Evolutionary conservation across 768 basidiomycete genomes (phyloP), one percentile per base, ranked within the genome.

Genomic region (Boletus sp.): DNA sequence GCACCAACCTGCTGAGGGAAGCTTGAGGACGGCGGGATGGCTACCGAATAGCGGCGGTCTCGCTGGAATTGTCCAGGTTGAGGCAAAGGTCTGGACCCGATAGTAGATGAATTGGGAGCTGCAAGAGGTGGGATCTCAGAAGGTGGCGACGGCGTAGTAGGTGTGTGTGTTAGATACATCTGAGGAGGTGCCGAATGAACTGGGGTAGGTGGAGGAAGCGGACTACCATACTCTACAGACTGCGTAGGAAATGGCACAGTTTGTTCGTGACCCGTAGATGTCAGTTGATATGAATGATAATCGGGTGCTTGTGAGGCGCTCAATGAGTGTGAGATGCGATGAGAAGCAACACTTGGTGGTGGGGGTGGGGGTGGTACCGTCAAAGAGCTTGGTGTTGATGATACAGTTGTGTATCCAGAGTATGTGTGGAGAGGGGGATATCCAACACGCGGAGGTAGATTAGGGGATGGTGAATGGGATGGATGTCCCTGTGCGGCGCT

Each of bases 401-500:
- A 39, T 7, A 40, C 42, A 40, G 56, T 43, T 13, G 58, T 30
- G 27, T 60, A 60, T 43, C 53, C 58, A 37, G 59, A 34, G 23
- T 60, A 53, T 7, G 52, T 29, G 19, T 45, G 57, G 40, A 61
- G 67, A 35, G 67, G 50, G 5, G 62, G 55, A 55, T 68, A 65
- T 42, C 56, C 61, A 32, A 44, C 15, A 21, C 50, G 60, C 6
- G 51, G 47, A n/a, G 23, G 47, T 49, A 56, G 58, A 47, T 59
- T 67, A 2, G 56, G 58, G 40, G 69, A 60, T 11, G 63, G 59
- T 25, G 63, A 56, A 29, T 61, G 67, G n/a, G 58, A 74, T 17
- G 77, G 72, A 60, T 80, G 79, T 40, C 80, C 75, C n/a, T 73
- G 59, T 50, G 73, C 62, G 21, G 75, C 70, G 29, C 46, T 47